A percentile compares a stretch with the other conserved stretches of the same genome.
These are phyloP conservation scores for Phoma herbarum DNA, from an alignment of 2,329 filamentous ascomycete genomes.

Conservation along the genomic window DNA sequence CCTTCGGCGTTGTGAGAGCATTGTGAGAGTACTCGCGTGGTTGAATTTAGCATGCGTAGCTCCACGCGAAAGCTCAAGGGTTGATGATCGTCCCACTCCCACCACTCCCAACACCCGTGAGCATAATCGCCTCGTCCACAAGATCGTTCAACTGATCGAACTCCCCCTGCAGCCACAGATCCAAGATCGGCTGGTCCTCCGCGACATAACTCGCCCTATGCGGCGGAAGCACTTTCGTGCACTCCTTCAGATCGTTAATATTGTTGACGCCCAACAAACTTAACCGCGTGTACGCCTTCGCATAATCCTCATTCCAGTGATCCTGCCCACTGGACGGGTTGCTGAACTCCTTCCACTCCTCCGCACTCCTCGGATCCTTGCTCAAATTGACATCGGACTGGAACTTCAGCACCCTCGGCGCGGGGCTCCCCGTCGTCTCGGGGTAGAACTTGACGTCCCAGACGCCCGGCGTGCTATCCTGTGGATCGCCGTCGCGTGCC, in stretches of 20 bases:
- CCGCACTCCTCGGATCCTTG: slow-evolving; percentile 33
- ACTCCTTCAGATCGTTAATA: slow-evolving; percentile 62
- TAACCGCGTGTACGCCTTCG: slow-evolving; percentile 46
- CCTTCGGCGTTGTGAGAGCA: too few relatives aligned
- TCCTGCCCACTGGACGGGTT: slow-evolving; percentile 20
- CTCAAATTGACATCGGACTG: slow-evolving; percentile 39
- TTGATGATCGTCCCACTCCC: slow-evolving; percentile 6
- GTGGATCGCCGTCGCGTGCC: slow-evolving; percentile 32
- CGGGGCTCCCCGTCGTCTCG: slow-evolving; percentile 33
- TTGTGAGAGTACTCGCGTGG: too few relatives aligned
- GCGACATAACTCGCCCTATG: slow-evolving; percentile 22
- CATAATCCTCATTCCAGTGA: slow-evolving; percentile 46
- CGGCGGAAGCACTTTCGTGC: slow-evolving; percentile 58
- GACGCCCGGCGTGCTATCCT: slow-evolving; percentile 43
- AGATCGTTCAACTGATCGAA: slow-evolving; percentile 47
- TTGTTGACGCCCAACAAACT: slow-evolving; percentile 63
- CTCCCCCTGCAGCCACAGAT: slow-evolving; percentile 45
- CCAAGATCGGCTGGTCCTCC: slow-evolving; percentile 27
- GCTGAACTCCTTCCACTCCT: slow-evolving; percentile 37
- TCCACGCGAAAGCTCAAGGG: neutral
- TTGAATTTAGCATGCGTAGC: neutral
- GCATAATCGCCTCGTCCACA: slow-evolving; percentile 47
- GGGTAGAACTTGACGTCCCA: slow-evolving; percentile 46
- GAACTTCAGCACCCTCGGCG: slow-evolving; percentile 40
- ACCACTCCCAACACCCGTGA: slow-evolving; percentile 36